Percentiles rank a stretch among this genome's conserved stretches.
Evolutionary conservation across 2,329 filamentous ascomycete genomes (phyloP).

Genomic region (Pleoardoris graminearum): DNA sequence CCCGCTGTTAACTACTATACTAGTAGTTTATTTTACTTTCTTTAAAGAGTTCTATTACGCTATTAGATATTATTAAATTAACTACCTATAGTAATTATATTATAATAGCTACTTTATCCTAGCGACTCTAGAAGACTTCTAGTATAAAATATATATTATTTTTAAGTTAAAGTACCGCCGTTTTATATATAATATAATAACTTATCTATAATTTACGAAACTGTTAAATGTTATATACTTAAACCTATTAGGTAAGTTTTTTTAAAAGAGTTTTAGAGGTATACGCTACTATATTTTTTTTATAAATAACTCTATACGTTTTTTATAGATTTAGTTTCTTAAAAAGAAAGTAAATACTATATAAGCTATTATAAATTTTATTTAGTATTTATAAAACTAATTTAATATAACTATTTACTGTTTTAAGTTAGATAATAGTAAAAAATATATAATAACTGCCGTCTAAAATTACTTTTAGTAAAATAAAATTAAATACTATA

Average conservation of each 20-base stretch:
- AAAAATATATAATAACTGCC: slow-evolving; percentile 5
- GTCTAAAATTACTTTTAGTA: neutral
- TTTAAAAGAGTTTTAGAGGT: neutral
- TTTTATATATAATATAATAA: neutral
- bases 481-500: slow-evolving; percentile 4
- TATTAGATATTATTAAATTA: neutral
- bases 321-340: slow-evolving; percentile 9
- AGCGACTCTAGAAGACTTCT: neutral
- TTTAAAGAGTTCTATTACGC: slow-evolving; percentile 10
- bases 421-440: slow-evolving; percentile 8
- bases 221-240: slow-evolving; percentile 7
- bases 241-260: slow-evolving; percentile 11
- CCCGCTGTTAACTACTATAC: neutral
- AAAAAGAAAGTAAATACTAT: slow-evolving; percentile 8
- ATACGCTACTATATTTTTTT: slow-evolving; percentile 13
- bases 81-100: neutral
- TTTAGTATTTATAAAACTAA: neutral
- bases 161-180: neutral
- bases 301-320: slow-evolving; percentile 1
- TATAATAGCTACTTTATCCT: slow-evolving; percentile 5
- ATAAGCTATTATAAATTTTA: slow-evolving; percentile 1
- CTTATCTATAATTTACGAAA: neutral
- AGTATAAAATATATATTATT: neutral
- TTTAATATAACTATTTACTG: neutral
- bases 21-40: neutral